A percentile compares a stretch with the other conserved stretches of the same genome.
These are phyloP conservation scores for Phytophthora rubi DNA, from an alignment of 352 stramenopile species.

Conservation along the genomic window DNA sequence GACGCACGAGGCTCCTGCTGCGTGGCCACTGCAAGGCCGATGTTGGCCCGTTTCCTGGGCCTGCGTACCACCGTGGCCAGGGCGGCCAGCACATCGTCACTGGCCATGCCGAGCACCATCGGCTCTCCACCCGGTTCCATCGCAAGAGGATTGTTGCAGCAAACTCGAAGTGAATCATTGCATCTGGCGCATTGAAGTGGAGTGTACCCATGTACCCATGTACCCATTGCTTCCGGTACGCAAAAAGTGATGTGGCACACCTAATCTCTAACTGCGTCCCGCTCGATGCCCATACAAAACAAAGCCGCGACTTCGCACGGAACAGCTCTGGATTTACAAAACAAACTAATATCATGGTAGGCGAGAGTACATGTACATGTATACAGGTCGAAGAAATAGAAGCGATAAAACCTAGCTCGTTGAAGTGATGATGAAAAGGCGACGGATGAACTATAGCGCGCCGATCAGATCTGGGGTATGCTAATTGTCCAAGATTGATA, in stretches of 20 bases:
- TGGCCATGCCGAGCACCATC: neutral
- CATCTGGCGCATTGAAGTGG: conserved; percentile 3
- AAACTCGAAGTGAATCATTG: conserved; percentile 1
- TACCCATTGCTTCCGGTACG: neutral
- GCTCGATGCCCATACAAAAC: conserved; percentile 29
- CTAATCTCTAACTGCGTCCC: neutral
- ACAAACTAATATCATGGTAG: too few species aligned
- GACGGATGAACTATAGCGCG: too few species aligned
- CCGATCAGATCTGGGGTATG: too few species aligned
- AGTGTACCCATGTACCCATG: conserved; percentile 12
- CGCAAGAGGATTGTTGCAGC: neutral
- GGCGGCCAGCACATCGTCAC: neutral
- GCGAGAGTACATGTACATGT: too few species aligned
- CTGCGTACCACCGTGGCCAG: neutral
- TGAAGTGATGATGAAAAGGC: too few species aligned
- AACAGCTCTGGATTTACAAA: too few species aligned
- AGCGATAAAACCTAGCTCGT: too few species aligned
- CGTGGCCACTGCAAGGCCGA: neutral
- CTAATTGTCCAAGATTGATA: too few species aligned
- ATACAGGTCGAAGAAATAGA: too few species aligned
- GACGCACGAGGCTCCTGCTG: neutral
- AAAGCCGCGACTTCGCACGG: too few species aligned
- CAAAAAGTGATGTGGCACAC: neutral
- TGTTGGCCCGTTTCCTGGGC: neutral
- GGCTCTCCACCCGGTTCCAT: neutral